Evolutionary conservation across 352 stramenopile genomes (phyloP).

Genomic region (Thraustotheca clavata): DNA sequence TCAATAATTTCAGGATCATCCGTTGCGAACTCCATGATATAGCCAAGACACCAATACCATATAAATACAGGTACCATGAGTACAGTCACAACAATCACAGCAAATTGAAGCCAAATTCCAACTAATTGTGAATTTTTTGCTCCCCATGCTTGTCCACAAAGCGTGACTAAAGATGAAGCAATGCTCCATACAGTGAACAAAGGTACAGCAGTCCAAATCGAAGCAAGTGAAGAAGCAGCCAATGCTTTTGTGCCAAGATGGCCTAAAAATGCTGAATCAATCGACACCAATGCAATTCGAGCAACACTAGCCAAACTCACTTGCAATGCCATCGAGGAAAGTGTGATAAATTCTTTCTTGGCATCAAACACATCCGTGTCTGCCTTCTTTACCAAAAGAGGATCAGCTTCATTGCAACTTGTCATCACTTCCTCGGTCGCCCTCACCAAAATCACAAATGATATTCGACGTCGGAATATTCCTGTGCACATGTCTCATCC

Average conservation of each 20-base stretch:
- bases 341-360: constrained; percentile 43
- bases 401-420: not conserved
- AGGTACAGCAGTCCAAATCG: constrained; percentile 65
- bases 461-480: constrained; percentile 5
- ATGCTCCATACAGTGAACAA: constrained; percentile 59
- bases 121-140: constrained; percentile 54
- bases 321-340: constrained; percentile 71
- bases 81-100: constrained; percentile 34
- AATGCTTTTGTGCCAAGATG: constrained; percentile 62
- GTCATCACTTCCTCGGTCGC: not conserved
- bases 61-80: constrained; percentile 45
- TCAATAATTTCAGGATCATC: constrained; percentile 12
- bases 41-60: constrained; percentile 44
- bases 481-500: not conserved
- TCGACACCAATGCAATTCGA: constrained; percentile 62
- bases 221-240: constrained; percentile 63
- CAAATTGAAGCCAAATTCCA: constrained; percentile 69
- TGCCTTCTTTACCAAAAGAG: not conserved
- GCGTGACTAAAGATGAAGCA: constrained; percentile 60
- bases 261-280: constrained; percentile 71
- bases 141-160: constrained; percentile 67
- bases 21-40: constrained; percentile 17
- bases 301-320: constrained; percentile 70
- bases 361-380: constrained; percentile 32
- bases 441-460: constrained; percentile 3